phyloP scores from a whole-genome alignment of 768 basidiomycete species.

The Rhodotorula toruloides region DNA sequence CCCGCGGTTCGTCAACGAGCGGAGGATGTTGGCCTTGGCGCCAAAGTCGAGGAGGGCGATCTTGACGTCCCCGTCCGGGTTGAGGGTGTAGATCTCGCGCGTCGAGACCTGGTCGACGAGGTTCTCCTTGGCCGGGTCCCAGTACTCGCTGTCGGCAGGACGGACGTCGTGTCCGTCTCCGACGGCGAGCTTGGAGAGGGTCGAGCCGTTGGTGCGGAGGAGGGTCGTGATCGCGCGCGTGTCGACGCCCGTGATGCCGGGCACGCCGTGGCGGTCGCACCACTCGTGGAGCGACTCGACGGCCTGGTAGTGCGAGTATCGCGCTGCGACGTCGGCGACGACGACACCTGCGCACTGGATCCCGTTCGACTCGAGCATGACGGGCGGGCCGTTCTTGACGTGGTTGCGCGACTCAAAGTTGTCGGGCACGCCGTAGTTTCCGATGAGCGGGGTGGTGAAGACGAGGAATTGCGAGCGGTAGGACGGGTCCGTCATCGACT shows the following conservation, averaged over 20 bases:
- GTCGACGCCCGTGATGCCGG: slow-evolving; percentile 93
- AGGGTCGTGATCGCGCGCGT: slow-evolving; percentile 92
- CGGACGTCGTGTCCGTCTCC: slow-evolving; percentile 63
- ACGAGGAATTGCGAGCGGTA: slow-evolving; percentile 97
- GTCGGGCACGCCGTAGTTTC: slow-evolving; percentile 91
- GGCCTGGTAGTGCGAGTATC: slow-evolving; percentile 88
- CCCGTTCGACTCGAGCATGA: slow-evolving; percentile 77
- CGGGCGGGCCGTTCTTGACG: slow-evolving; percentile 63
- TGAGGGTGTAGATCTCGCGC: slow-evolving; percentile 72
- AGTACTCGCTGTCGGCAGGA: slow-evolving; percentile 69
- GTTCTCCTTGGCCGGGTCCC: slow-evolving; percentile 88
- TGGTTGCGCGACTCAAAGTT: slow-evolving; percentile 51
- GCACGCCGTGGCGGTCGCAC: slow-evolving; percentile 84
- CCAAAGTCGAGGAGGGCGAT: slow-evolving; percentile 97
- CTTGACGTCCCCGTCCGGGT: slow-evolving; percentile 77
- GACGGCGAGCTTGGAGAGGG: slow-evolving; percentile 81
- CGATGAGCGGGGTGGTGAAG: slow-evolving; percentile 96
- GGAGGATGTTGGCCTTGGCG: slow-evolving; percentile 93
- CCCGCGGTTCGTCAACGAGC: slow-evolving; percentile 81
- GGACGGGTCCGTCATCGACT: slow-evolving; percentile 99
- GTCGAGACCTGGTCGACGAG: slow-evolving; percentile 91
- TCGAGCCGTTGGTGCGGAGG: slow-evolving; percentile 93
- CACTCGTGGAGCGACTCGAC: slow-evolving; percentile 87
- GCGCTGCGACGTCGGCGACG: slow-evolving; percentile 89
- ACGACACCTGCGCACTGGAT: slow-evolving; percentile 90